Evolutionary conservation across 2,329 filamentous ascomycete species (phyloP).

Genomic region (Apiospora arundinis): DNA sequence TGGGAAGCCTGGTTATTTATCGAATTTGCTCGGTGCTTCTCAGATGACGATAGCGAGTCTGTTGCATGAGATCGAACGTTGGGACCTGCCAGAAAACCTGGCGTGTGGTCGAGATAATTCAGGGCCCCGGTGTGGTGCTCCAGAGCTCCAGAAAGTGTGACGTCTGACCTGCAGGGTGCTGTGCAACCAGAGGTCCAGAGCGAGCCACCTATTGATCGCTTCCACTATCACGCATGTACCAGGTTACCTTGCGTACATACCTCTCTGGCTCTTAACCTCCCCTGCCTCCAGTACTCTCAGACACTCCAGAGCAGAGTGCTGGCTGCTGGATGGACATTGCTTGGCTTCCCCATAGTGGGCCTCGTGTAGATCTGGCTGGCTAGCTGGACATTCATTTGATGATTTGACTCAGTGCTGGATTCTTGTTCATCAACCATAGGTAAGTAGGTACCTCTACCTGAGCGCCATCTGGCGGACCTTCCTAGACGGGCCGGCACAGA

Average conservation of each 20-base stretch:
- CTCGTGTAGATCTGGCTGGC: background rate
- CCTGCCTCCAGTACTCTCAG: no score
- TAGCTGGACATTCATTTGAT: no score
- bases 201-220: slow-evolving; percentile 3
- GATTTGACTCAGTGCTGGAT: no score
- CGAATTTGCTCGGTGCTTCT: background rate
- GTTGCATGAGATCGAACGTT: slow-evolving; percentile 1
- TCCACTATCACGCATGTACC: background rate
- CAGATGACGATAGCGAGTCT: slow-evolving; percentile 1
- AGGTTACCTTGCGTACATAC: background rate
- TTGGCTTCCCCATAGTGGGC: slow-evolving; percentile 5
- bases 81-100: background rate
- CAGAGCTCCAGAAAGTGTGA: background rate
- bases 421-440: no score
- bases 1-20: background rate
- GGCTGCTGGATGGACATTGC: no score
- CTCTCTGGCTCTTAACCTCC: no score
- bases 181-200: slow-evolving; percentile 1
- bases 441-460: no score
- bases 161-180: slow-evolving; percentile 13
- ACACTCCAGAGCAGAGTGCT: no score
- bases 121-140: background rate
- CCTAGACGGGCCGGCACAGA: background rate
- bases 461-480: background rate
- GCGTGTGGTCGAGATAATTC: background rate